Conservation (phyloP, 495 filamentous ascomycete species). For the Penicillium dipodomyicola region DNA sequence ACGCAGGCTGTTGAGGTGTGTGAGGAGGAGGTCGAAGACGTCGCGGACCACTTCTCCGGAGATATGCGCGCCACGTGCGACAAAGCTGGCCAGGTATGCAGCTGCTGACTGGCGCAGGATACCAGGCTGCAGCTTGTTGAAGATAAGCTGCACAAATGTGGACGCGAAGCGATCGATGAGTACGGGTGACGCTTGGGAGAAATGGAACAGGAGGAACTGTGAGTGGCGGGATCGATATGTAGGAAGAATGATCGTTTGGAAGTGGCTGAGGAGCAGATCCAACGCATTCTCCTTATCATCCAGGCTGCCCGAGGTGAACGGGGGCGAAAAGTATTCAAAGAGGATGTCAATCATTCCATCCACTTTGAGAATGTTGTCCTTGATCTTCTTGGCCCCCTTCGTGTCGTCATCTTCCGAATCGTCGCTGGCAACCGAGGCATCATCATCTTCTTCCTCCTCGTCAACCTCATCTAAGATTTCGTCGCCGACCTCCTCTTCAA, state of each 20-base stretch:
- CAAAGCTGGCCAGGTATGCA: constrained; percentile 91
- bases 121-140: constrained; percentile 59
- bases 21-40: constrained; percentile 71
- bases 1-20: constrained; percentile 68
- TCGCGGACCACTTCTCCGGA: constrained; percentile 69
- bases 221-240: constrained; percentile 84
- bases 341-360: constrained; percentile 88
- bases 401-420: constrained; percentile 49
- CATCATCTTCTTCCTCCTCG: constrained; percentile 59
- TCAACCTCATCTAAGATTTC: constrained; percentile 43
- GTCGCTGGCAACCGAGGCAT: constrained; percentile 49
- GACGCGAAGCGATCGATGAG: constrained; percentile 78
- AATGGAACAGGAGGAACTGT: constrained; percentile 92
- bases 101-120: constrained; percentile 77
- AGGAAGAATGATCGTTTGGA: constrained; percentile 79
- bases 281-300: constrained; percentile 54
- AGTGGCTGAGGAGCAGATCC: constrained; percentile 75
- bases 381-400: constrained; percentile 57
- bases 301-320: constrained; percentile 54
- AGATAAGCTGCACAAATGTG: constrained; percentile 69
- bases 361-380: constrained; percentile 82
- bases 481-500: constrained; percentile 69
- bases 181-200: constrained; percentile 70
- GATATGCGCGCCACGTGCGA: constrained; percentile 81
- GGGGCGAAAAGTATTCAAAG: constrained; percentile 75